A percentile compares a stretch with the other conserved stretches of the same genome.
Conservation (phyloP, 192 early-diverging fungal species). For the Backusella mclennaniae region DNA sequence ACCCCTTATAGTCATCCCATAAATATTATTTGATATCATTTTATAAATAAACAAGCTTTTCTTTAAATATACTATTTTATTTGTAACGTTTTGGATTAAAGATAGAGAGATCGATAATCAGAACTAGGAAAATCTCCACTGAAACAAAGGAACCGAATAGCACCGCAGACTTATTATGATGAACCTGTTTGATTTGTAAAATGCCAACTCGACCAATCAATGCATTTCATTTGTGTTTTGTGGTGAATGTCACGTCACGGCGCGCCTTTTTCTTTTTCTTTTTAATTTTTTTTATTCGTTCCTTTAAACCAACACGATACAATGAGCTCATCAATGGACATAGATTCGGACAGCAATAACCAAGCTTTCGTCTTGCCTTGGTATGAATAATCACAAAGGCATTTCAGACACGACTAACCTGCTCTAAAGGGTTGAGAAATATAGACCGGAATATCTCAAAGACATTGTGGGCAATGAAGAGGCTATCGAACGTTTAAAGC, state of each 20-base stretch:
- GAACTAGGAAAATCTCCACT: no score
- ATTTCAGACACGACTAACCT: constrained; percentile 3
- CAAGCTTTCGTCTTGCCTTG: constrained; percentile 18
- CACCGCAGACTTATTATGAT: no score
- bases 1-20: no score
- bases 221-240: not conserved
- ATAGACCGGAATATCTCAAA: constrained; percentile 79
- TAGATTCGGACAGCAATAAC: constrained; percentile 1
- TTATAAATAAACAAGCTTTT: no score
- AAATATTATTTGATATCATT: no score
- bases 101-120: no score
- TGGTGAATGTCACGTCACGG: not conserved
- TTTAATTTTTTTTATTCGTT: not conserved
- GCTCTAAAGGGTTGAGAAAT: constrained; percentile 84
- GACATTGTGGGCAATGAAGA: constrained; percentile 97
- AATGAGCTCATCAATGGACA: constrained; percentile 14
- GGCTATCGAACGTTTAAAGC: constrained; percentile 77
- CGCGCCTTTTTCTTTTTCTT: not conserved
- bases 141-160: no score
- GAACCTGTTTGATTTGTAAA: not conserved
- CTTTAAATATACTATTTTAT: no score
- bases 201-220: not conserved
- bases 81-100: no score
- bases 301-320: not conserved
- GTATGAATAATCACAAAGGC: constrained; percentile 1